Percentiles rank a stretch among this genome's conserved stretches.
phyloP scores from a whole-genome alignment of 2,329 filamentous ascomycete genomes.

The Aschersonia sp. region DNA sequence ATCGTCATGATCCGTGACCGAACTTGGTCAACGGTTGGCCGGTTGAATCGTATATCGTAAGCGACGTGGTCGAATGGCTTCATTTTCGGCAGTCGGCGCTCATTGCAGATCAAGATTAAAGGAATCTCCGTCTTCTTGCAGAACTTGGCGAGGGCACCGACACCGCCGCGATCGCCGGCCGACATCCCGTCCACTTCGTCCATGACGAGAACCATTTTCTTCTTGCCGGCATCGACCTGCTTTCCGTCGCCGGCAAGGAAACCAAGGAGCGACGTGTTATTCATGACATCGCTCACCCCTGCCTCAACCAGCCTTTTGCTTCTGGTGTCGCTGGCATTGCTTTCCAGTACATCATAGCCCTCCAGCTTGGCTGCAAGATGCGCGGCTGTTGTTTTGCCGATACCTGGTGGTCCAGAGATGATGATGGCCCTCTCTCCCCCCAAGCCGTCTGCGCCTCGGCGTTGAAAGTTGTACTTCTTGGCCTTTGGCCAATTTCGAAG shows the following conservation, averaged over 20 bases:
- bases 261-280: conserved; percentile 82
- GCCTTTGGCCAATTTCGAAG: conserved; percentile 67
- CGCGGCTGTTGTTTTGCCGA: conserved; percentile 94
- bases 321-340: conserved; percentile 86
- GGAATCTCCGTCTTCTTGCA: conserved; percentile 93
- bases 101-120: conserved; percentile 96
- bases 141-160: conserved; percentile 83
- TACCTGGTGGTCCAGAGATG: conserved; percentile 86
- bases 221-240: conserved; percentile 64
- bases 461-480: conserved; percentile 68
- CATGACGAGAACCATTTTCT: conserved; percentile 94
- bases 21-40: conserved; percentile 83
- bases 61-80: conserved; percentile 86
- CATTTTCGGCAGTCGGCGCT: conserved; percentile 88
- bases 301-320: conserved; percentile 92
- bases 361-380: conserved; percentile 87
- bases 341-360: conserved; percentile 87
- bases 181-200: conserved; percentile 99
- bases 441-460: conserved; percentile 69
- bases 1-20: conserved; percentile 89
- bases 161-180: conserved; percentile 86
- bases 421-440: conserved; percentile 81
- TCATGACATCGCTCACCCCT: conserved; percentile 77
- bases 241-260: conserved; percentile 81
- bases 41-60: conserved; percentile 73